Evolutionary conservation across 163 green algal species (phyloP).

Genomic region (Botryococcus braunii): DNA sequence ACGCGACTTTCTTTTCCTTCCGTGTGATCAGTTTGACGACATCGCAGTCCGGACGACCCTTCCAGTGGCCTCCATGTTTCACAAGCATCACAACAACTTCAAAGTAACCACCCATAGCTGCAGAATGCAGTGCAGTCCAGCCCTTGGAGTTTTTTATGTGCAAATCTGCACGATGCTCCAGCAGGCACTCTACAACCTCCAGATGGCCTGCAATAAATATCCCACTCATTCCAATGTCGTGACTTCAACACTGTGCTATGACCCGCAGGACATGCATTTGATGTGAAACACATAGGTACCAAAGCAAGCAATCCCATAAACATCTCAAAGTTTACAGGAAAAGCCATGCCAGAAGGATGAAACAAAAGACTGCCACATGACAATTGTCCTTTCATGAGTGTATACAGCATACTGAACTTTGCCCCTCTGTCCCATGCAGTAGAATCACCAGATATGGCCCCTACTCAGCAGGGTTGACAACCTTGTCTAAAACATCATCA

Average conservation of each 20-base stretch:
- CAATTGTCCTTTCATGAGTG: not conserved
- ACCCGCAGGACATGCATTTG: not conserved
- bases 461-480: not conserved
- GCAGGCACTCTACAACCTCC: conserved; percentile 31
- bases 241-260: not conserved
- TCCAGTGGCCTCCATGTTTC: conserved; percentile 33
- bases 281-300: not conserved
- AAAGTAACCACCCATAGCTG: conserved; percentile 46
- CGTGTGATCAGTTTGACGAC: conserved; percentile 51
- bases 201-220: conserved; percentile 30
- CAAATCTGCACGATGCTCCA: conserved; percentile 37
- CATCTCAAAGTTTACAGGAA: not conserved
- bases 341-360: not conserved
- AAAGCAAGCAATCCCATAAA: not conserved
- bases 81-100: conserved; percentile 57
- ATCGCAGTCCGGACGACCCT: conserved; percentile 43
- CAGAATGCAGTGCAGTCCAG: conserved; percentile 47
- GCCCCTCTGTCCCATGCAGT: no score
- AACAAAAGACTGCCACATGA: not conserved
- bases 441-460: not conserved
- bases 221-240: not conserved
- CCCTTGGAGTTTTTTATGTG: conserved; percentile 55
- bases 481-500: not conserved
- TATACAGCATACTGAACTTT: no score
- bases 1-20: no score